Base-by-base conservation (phyloP, 2,329 filamentous ascomycete genomes). In the Myriosclerotinia scirpicola region DNA sequence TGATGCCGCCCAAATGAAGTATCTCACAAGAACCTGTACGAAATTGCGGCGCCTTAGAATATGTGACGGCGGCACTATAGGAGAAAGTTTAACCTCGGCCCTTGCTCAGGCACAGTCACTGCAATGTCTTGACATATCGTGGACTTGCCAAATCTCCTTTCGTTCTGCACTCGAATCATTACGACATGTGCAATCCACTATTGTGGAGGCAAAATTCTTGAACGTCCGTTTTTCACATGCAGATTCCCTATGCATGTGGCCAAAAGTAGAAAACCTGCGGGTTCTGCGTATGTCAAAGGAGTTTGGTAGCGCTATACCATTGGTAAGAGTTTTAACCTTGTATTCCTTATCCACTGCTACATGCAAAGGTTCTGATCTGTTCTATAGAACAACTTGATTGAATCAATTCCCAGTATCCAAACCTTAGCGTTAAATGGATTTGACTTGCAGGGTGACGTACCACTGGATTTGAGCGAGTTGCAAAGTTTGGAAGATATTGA, bases 1-100 rank as follows among this genome's bases (percentile, higher is more conserved):
- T 14, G 71, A 74, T 53, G n/a, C 40, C 11, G n/a, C 63, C 11
- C 73, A 71, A 58, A 61, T 75, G 62, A 54, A 40, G 12, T 73
- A 71, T 40, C 56, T 77, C 12, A 71, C 68, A 5, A 70, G 67
- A 56, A 70, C 66, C 14, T 76, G 75, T 65, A 72, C 71, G 52
- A 67, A 69, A 9, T 70, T 76, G 14, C 64, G 58, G 59, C 59
- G 70, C 15, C 65, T 77, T 11, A 71, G 73, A 38, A 67, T 76
- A 12, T 12, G 44, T 48, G 72, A 71, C 5, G 65, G 26, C 30
- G 68, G 70, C 1, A 14, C 67, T 34, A 70, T 76, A 68, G 75
- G 74, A 9, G 69, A 73, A 20, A 69, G 73, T 8, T 67, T 76
- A 34, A 66, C 63, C 6, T 59, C 67, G 26, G 67, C 72, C 9